phyloP scores from a whole-genome alignment of 768 basidiomycete species.

The Tylopilus rubrobrunneus region DNA sequence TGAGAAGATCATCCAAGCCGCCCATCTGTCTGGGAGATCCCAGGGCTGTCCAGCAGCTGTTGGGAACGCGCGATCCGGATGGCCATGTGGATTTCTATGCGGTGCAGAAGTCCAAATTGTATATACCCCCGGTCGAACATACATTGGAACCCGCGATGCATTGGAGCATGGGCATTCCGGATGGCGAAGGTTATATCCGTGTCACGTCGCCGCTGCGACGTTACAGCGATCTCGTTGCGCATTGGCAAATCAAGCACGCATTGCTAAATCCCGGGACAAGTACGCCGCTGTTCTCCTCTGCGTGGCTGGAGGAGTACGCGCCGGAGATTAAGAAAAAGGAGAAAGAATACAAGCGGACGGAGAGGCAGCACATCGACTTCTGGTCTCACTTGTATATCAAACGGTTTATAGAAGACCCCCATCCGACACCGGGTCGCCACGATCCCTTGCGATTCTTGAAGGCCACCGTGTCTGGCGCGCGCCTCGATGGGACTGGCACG shows the following conservation, averaged over 20 bases:
- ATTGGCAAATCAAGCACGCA: conserved; percentile 91
- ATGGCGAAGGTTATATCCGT: conserved; percentile 76
- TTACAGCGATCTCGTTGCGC: conserved; percentile 73
- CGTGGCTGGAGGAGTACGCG: conserved; percentile 44
- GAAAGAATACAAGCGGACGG: conserved; percentile 26
- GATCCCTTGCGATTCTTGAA: conserved; percentile 29
- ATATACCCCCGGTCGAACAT: conserved; percentile 39
- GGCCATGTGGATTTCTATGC: conserved; percentile 42
- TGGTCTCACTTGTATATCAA: conserved; percentile 42
- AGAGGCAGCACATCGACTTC: conserved; percentile 32
- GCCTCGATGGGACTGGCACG: conserved; percentile 11
- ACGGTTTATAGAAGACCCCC: conserved; percentile 33
- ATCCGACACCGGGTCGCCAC: conserved; percentile 11
- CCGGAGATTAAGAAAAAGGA: conserved; percentile 37
- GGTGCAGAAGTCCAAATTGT: conserved; percentile 32
- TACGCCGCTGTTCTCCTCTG: conserved; percentile 41
- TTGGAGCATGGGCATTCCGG: conserved; percentile 61
- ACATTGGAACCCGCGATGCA: conserved; percentile 59
- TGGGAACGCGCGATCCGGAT: conserved; percentile 43
- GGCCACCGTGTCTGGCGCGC: conserved; percentile 21
- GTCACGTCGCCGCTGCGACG: conserved; percentile 87
- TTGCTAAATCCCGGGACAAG: conserved; percentile 42
- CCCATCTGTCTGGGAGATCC: conserved; percentile 29
- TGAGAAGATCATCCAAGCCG: conserved; percentile 51
- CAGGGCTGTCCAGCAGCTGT: conserved; percentile 39